phyloP scores from a whole-genome alignment of 495 filamentous ascomycete species.

The Tricharina praecox region DNA sequence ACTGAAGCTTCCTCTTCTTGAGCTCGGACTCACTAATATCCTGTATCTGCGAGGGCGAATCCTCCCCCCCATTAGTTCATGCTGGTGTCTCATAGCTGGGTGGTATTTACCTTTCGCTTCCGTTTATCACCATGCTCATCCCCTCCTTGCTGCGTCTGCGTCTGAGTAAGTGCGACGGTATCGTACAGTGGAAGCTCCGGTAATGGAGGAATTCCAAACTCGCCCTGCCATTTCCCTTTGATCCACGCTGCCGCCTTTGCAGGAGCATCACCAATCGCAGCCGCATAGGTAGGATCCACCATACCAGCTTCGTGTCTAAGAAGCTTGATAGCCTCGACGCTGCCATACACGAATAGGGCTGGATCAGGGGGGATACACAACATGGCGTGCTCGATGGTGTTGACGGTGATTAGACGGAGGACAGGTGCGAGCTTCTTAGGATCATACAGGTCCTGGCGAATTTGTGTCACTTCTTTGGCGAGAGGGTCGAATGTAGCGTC shows the following conservation, averaged over 20 bases:
- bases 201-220: constrained; percentile 13
- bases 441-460: constrained; percentile 12
- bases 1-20: constrained; percentile 10
- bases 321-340: constrained; percentile 16
- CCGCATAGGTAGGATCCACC: constrained; percentile 9
- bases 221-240: constrained; percentile 8
- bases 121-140: constrained; percentile 17
- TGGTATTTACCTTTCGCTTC: constrained; percentile 23
- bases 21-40: constrained; percentile 13
- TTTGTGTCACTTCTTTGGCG: constrained; percentile 10
- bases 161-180: neutral
- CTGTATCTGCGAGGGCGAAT: neutral
- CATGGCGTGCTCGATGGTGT: constrained; percentile 22
- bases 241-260: constrained; percentile 17
- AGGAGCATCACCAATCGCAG: constrained; percentile 10
- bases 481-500: constrained; percentile 19
- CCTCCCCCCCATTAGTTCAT: too few species aligned
- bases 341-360: constrained; percentile 9
- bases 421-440: constrained; percentile 21
- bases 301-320: constrained; percentile 18
- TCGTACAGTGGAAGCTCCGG: constrained; percentile 21
- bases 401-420: constrained; percentile 19
- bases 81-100: too few species aligned
- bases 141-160: constrained; percentile 5
- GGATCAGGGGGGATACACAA: constrained; percentile 7